Percentiles rank a stretch among this genome's conserved stretches.
phyloP scores from a whole-genome alignment of 2,329 filamentous ascomycete genomes.

The Colletotrichum eleusines region DNA sequence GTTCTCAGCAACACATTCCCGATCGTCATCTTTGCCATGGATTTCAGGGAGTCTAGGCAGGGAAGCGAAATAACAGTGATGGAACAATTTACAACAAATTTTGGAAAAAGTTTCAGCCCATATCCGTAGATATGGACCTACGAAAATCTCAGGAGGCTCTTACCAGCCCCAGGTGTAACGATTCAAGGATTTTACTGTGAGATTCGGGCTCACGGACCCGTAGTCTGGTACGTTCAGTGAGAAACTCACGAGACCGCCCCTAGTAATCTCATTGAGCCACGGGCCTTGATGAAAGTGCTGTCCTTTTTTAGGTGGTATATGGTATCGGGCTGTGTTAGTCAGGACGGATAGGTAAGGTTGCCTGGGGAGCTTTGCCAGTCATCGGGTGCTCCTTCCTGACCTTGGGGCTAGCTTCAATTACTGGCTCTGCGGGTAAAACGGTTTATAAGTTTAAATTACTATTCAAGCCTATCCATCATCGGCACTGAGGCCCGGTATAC shows the following conservation, averaged over 20 bases:
- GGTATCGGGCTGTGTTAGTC: background rate
- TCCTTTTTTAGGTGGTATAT: too few relatives aligned
- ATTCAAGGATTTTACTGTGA: slow-evolving; percentile 2
- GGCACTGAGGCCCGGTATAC: too few relatives aligned
- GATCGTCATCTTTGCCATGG: too few relatives aligned
- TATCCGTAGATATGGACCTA: background rate
- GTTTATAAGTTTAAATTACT: too few relatives aligned
- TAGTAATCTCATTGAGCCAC: background rate
- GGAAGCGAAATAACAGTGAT: background rate
- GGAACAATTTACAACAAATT: background rate
- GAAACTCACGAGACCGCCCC: background rate
- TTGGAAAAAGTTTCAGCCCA: background rate
- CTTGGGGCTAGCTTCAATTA: too few relatives aligned
- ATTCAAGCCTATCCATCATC: background rate
- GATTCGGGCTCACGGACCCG: slow-evolving; percentile 2
- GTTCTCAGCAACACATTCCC: background rate
- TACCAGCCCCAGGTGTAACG: slow-evolving; percentile 6
- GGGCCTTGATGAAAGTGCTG: background rate
- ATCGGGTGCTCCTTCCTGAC: background rate
- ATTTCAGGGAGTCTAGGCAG: background rate
- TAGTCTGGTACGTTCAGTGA: background rate
- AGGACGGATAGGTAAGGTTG: background rate
- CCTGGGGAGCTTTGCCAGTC: background rate
- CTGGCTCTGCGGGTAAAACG: too few relatives aligned
- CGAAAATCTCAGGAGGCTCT: slow-evolving; percentile 4